Base-by-base conservation (phyloP, 805 yeast genomes). In the Kluyveromyces starmeri region DNA sequence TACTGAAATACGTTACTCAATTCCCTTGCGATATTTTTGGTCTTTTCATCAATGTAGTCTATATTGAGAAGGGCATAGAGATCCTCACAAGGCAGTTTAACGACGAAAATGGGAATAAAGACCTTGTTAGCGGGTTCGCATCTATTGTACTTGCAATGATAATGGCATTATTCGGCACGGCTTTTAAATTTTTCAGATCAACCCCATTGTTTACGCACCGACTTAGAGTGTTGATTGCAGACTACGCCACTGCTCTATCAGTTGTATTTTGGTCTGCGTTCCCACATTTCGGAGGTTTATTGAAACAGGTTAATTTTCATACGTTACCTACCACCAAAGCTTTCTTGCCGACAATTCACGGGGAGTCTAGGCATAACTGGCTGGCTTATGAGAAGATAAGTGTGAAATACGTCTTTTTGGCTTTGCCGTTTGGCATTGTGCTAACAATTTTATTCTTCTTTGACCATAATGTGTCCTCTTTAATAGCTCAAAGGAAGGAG, bases 11-110 rank as follows among this genome's bases (percentile, higher is more conserved):
- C 46, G 83, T 88, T 18, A 80, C 95, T 2, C 64, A 75, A 34
- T 89, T 75, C 52, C 83, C 94, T 2, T 88, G 96, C 56, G 95
- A 89, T 43, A 84, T 84, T 4, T 89, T 89, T 67, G 98, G 97
- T 1, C 69, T 86, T 35, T 89, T 88, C 58, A 89, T 85, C 48
- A 83, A 85, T 51, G 67, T 85, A 11, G 83, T 89, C 9, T 89
- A 89, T 61, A 68, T 88, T 34, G 86, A 85, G 53, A 89, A 89
- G 51, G 97, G 96, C 0, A 75, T 89, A 13, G 92, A 85, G 51
- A 82, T 92, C 17, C 56, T 88, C 22, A 59, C 72, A 1, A 62
- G 75, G 35, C 96, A 89, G 52, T 89, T 89, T 49, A 42, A 56
- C 9, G 50, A 56, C 2, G 49, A 53, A 1, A 65, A 49, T 16